phyloP scores from a whole-genome alignment of 306 rosid species.

The Lathyrus sativus region DNA sequence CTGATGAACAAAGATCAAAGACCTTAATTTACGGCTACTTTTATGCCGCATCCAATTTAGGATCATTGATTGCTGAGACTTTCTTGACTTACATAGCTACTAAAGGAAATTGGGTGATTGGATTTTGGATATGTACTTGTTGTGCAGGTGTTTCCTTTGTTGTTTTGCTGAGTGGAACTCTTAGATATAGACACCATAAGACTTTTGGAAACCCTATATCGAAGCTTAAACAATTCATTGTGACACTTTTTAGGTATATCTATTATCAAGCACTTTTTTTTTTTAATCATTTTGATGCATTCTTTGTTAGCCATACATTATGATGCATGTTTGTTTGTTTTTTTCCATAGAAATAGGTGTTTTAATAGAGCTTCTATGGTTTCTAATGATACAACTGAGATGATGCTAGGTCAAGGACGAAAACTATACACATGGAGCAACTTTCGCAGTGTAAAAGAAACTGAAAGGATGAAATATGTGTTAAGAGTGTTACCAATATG shows the following conservation, averaged over 20 bases:
- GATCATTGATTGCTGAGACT: slow-evolving; percentile 58
- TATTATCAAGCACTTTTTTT: background rate
- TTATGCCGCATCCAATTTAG: slow-evolving; percentile 59
- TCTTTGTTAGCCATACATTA: background rate
- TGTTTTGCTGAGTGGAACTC: slow-evolving; percentile 49
- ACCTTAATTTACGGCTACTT: slow-evolving; percentile 57
- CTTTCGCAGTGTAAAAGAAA: slow-evolving; percentile 52
- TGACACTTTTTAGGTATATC: slow-evolving; percentile 50
- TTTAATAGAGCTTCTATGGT: slow-evolving; percentile 51
- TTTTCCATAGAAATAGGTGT: slow-evolving; percentile 39
- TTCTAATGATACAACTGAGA: slow-evolving; percentile 36
- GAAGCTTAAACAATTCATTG: slow-evolving; percentile 48
- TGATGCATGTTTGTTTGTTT: background rate
- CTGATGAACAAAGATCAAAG: slow-evolving; percentile 48
- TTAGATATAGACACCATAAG: slow-evolving; percentile 52
- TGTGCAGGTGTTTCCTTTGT: slow-evolving; percentile 43
- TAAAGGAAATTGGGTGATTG: slow-evolving; percentile 59
- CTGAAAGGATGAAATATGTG: slow-evolving; percentile 59
- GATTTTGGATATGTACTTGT: slow-evolving; percentile 52
- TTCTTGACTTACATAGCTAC: slow-evolving; percentile 52
- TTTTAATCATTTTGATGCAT: background rate
- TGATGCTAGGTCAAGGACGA: slow-evolving; percentile 27
- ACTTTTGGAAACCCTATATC: slow-evolving; percentile 58
- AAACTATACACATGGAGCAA: slow-evolving; percentile 48
- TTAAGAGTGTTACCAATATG: slow-evolving; percentile 54